phyloP scores from a whole-genome alignment of 371 early-diverging fungal genomes.

The Dentiscutata heterogama region DNA sequence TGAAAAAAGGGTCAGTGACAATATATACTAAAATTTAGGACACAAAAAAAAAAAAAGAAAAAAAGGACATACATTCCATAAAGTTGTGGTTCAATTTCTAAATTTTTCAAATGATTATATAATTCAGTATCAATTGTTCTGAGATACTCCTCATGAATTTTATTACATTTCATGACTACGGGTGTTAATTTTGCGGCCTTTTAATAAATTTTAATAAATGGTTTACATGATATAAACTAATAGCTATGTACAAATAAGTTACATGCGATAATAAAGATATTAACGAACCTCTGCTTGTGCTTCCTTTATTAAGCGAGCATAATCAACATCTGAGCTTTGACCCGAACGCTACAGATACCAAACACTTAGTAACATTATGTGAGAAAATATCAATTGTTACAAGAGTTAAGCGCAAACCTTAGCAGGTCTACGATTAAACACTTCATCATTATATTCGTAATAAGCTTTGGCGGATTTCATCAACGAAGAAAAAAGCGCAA shows the following conservation, averaged over 20 bases:
- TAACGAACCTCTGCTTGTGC: constrained; percentile 35
- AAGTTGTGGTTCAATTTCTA: constrained; percentile 92
- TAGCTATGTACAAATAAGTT: neutral
- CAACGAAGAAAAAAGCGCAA: constrained; percentile 80
- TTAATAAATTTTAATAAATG: constrained; percentile 12
- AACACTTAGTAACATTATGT: neutral
- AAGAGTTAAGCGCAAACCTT: constrained; percentile 17
- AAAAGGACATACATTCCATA: constrained; percentile 81
- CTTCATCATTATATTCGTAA: constrained; percentile 83
- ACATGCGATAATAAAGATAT: neutral
- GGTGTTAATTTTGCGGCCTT: constrained; percentile 64
- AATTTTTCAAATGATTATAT: constrained; percentile 71
- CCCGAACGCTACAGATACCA: constrained; percentile 11
- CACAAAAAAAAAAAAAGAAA: neutral
- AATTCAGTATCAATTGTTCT: constrained; percentile 75
- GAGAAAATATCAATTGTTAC: neutral
- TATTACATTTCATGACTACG: constrained; percentile 77
- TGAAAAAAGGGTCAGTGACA: neutral
- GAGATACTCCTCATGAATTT: constrained; percentile 79
- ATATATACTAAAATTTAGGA: neutral
- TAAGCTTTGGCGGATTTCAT: constrained; percentile 85
- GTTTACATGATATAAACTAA: neutral
- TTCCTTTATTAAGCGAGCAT: constrained; percentile 17
- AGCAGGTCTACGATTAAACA: constrained; percentile 39
- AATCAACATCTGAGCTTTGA: constrained; percentile 31